These are phyloP conservation scores for Myxozyma vanderwaltii DNA, from an alignment of 805 yeast species.

Conservation along the genomic window DNA sequence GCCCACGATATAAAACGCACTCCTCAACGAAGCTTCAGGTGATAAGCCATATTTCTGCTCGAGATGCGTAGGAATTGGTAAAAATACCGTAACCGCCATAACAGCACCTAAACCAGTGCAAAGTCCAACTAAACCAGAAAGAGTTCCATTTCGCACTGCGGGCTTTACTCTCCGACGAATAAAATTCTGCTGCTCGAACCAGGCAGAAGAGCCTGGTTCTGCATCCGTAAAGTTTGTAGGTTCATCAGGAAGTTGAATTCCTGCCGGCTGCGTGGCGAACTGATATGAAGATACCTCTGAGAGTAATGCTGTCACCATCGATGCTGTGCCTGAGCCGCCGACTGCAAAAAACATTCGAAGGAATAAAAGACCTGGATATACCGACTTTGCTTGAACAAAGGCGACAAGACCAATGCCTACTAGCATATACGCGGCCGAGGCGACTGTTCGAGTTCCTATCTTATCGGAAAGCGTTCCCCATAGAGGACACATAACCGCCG, in stretches of 20 bases:
- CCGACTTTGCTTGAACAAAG: constrained; percentile 51
- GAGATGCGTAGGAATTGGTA: constrained; percentile 59
- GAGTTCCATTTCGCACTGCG: constrained; percentile 51
- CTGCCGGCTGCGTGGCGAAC: constrained; percentile 1
- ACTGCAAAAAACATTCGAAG: constrained; percentile 60
- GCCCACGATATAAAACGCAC: constrained; percentile 56
- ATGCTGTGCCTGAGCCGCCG: constrained; percentile 57
- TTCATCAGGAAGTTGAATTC: constrained; percentile 5
- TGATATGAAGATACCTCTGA: constrained; percentile 46
- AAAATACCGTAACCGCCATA: constrained; percentile 56
- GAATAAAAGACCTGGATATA: constrained; percentile 55
- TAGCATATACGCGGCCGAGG: constrained; percentile 51
- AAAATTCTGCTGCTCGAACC: constrained; percentile 2
- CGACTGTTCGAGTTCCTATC: constrained; percentile 60
- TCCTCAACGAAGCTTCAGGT: constrained; percentile 51
- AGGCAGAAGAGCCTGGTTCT: neutral
- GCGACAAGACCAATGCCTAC: constrained; percentile 52
- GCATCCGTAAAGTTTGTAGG: neutral
- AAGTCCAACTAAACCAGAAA: constrained; percentile 63
- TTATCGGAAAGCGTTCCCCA: constrained; percentile 66
- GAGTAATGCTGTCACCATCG: constrained; percentile 63
- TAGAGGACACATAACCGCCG: constrained; percentile 58
- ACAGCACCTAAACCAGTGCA: constrained; percentile 69
- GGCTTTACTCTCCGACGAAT: constrained; percentile 3
- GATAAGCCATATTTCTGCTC: constrained; percentile 42